Evolutionary conservation across 805 yeast species (phyloP).

Genomic region (Osmozyma mogii): DNA sequence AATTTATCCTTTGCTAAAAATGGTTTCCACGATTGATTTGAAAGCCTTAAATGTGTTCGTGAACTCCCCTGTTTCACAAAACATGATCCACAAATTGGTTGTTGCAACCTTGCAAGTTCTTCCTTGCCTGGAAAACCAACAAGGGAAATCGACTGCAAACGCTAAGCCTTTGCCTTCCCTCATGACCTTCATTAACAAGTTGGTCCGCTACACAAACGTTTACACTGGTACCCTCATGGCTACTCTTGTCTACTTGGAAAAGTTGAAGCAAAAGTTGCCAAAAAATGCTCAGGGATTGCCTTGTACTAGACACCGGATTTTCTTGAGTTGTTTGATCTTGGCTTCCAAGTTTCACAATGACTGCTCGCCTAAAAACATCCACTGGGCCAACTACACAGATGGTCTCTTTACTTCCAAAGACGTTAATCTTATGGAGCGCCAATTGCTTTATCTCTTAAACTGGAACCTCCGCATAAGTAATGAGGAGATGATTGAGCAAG

Average conservation of each 20-base stretch:
- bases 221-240: constrained; percentile 73
- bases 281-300: constrained; percentile 69
- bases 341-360: constrained; percentile 73
- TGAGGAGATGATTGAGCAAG: constrained; percentile 34
- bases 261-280: constrained; percentile 55
- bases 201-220: constrained; percentile 72
- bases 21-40: constrained; percentile 22
- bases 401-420: constrained; percentile 62
- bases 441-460: constrained; percentile 55
- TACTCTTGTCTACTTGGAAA: constrained; percentile 59
- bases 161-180: constrained; percentile 53
- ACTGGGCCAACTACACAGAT: constrained; percentile 76
- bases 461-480: constrained; percentile 55
- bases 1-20: no score
- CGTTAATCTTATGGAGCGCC: constrained; percentile 76
- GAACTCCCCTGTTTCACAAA: constrained; percentile 63
- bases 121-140: constrained; percentile 45
- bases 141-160: constrained; percentile 19
- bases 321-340: constrained; percentile 64
- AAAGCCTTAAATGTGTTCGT: constrained; percentile 54
- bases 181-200: constrained; percentile 63
- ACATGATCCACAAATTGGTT: constrained; percentile 65
- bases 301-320: constrained; percentile 72
- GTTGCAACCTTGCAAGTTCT: constrained; percentile 59
- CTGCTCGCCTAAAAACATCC: constrained; percentile 67